Percentiles rank a stretch among this genome's conserved stretches.
Evolutionary conservation across 2,329 filamentous ascomycete species (phyloP).

Genomic region (Furcasterigmium furcatum): DNA sequence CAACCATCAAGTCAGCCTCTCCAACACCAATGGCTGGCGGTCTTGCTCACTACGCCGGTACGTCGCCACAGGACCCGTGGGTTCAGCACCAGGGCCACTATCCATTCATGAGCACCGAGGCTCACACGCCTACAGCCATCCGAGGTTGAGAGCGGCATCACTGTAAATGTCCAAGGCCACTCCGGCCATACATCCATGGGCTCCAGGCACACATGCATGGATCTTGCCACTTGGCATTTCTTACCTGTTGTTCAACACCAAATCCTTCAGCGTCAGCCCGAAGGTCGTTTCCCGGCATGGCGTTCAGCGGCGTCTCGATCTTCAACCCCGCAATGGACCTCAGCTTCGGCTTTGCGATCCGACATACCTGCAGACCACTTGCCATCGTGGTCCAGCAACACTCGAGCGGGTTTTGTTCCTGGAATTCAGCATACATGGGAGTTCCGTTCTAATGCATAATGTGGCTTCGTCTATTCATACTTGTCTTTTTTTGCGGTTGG

Average conservation of each 20-base stretch:
- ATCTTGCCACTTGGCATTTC: conserved; percentile 9
- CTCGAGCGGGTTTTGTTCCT: conserved; percentile 5
- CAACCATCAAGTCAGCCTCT: conserved; percentile 35
- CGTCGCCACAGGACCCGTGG: conserved; percentile 36
- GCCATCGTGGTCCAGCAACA: conserved; percentile 4
- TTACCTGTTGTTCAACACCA: conserved; percentile 9
- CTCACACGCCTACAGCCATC: conserved; percentile 48
- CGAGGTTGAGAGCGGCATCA: conserved; percentile 23
- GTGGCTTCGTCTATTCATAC: conserved; percentile 1
- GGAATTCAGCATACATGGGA: conserved; percentile 8
- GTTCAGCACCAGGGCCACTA: conserved; percentile 43
- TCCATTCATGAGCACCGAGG: conserved; percentile 42
- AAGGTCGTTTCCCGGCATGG: too few species aligned
- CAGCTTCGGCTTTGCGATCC: too few species aligned
- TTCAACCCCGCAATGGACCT: too few species aligned
- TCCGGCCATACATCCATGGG: too few species aligned
- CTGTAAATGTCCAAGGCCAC: too few species aligned
- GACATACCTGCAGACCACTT: too few species aligned
- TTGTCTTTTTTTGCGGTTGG: conserved; percentile 3
- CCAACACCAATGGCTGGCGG: conserved; percentile 39
- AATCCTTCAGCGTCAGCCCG: conserved; percentile 1
- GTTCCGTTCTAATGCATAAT: conserved; percentile 17
- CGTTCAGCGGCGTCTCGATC: too few species aligned
- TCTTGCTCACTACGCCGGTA: conserved; percentile 44
- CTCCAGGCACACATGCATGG: not conserved